phyloP scores from a whole-genome alignment of 2,329 filamentous ascomycete genomes.

The Cladosporium halotolerans region DNA sequence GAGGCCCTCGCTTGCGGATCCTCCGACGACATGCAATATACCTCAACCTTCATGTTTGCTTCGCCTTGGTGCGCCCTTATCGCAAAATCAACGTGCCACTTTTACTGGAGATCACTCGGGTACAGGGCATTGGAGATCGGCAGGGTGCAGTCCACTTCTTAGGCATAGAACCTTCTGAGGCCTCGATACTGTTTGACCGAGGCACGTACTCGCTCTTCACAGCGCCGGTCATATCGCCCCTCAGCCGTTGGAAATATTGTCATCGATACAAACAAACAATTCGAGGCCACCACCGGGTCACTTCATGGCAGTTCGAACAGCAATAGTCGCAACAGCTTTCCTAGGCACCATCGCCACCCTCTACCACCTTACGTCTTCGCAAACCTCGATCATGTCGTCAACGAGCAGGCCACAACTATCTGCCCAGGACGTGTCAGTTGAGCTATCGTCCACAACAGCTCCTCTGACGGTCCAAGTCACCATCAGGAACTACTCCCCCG shows the following conservation, averaged over 20 bases:
- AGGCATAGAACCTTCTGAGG: too few species aligned
- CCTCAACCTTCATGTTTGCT: background rate
- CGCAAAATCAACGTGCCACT: background rate
- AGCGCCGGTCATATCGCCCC: too few species aligned
- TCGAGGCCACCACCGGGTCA: too few species aligned
- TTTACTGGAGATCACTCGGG: too few species aligned
- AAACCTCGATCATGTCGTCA: constrained; percentile 4
- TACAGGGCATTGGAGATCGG: background rate
- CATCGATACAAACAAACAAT: too few species aligned
- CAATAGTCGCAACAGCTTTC: constrained; percentile 5
- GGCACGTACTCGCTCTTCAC: too few species aligned
- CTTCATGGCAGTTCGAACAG: constrained; percentile 6
- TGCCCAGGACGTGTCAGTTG: background rate
- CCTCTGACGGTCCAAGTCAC: constrained; percentile 28
- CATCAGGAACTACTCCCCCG: constrained; percentile 31
- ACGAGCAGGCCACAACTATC: background rate
- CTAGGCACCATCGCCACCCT: constrained; percentile 5
- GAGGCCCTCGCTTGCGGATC: background rate
- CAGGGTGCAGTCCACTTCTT: background rate
- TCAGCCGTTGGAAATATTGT: too few species aligned
- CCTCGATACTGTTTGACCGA: too few species aligned
- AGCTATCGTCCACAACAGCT: constrained; percentile 1
- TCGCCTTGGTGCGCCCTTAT: background rate
- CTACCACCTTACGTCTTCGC: constrained; percentile 4
- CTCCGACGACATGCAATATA: background rate